Base-by-base conservation (phyloP, 2,329 filamentous ascomycete genomes). In the Lachnellula subtilissima region DNA sequence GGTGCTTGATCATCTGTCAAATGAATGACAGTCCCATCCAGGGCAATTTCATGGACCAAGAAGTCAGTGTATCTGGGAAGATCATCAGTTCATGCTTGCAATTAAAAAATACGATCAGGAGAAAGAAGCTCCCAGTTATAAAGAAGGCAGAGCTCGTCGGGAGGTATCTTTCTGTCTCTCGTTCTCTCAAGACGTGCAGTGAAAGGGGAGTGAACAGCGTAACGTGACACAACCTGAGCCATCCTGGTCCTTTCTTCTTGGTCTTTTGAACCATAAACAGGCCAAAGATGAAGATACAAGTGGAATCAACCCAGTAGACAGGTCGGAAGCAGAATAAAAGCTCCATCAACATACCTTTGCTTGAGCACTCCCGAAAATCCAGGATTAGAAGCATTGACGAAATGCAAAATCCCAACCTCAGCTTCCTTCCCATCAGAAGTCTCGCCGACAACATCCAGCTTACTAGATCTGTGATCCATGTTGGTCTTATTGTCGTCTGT, bases 11-110 rank as follows among this genome's bases (percentile, higher is more conserved):
- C 63, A 53, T 75, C 77, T 50, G 71, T 77, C 54, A 89, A 73
- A 71, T 88, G 85, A 54, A 86, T 68, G 25, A 89, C 84, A 59
- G 80, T 69, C 28, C 86, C 86, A 65, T 80, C 78, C 3, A 80
- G 78, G 8, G 80, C 71, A 60, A 90, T 87, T 70, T 90, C 87
- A 65, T 89, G 88, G 65, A 90, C 87, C 62, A 88, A 68, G 69
- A 90, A 90, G 69, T 90, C 87, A 8, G 85, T 88, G 68, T 89
- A 90, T 69, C 84, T 84, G 52, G 12, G 17, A 15, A 15, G 37
- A 19, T 32, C 17, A 50, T 47, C 35, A 54, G 50, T 56, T 50
- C 28, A 49, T 52, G 45, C 45, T 54, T 28, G 15, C 23, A 22
- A 19, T 17, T 55, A 25, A 39, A 50, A 4, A 9, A 12, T 50